phyloP scores from a whole-genome alignment of 148 eudicot genomes.

The Camellia sinensis region DNA sequence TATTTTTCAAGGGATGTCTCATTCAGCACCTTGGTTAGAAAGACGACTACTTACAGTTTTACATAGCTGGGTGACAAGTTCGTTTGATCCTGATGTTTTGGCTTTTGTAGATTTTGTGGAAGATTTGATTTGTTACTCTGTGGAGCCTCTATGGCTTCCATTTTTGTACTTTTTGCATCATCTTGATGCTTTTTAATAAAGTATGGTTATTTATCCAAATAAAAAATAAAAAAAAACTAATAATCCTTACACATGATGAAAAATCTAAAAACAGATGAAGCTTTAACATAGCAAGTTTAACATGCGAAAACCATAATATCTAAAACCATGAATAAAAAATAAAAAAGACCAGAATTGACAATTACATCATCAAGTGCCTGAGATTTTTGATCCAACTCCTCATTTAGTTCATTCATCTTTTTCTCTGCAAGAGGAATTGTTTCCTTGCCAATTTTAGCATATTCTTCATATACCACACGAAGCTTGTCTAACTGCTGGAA shows the following conservation, averaged over 20 bases:
- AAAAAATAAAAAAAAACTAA: no score
- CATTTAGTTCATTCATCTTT: conserved; percentile 56
- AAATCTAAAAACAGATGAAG: conserved; percentile 4
- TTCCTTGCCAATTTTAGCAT: conserved; percentile 58
- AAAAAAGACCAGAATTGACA: conserved; percentile 10
- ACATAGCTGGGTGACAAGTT: no score
- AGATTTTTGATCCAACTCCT: conserved; percentile 72
- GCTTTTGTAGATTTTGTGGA: no score
- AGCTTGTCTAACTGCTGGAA: conserved; percentile 87
- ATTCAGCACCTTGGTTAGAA: no score
- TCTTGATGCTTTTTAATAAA: no score
- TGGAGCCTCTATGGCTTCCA: no score
- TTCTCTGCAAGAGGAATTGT: conserved; percentile 74
- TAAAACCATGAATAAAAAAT: not conserved
- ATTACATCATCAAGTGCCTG: conserved; percentile 94
- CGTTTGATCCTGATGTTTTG: no score
- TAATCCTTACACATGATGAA: not conserved
- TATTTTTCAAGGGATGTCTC: no score
- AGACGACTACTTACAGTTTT: no score
- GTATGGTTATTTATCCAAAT: no score
- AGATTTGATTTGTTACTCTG: no score
- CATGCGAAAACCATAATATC: not conserved
- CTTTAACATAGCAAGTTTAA: not conserved
- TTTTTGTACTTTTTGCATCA: no score
- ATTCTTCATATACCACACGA: conserved; percentile 78